A percentile compares a stretch with the other conserved stretches of the same genome.
Evolutionary conservation across 306 rosid species (phyloP).

Genomic region (Corylus avellana): DNA sequence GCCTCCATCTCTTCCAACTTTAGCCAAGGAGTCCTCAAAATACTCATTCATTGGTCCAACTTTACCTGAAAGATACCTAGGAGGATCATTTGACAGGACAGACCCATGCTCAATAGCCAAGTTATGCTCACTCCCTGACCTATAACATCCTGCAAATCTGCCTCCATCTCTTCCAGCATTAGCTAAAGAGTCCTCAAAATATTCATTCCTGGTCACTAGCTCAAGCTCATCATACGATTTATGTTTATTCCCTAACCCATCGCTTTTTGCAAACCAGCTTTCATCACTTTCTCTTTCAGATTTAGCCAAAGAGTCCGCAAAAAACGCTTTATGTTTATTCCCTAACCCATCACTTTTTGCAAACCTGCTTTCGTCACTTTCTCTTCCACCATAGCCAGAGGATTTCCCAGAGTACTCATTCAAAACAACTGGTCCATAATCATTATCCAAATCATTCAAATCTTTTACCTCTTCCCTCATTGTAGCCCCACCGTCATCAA

Average conservation of each 20-base stretch:
- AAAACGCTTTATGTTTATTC: conserved; percentile 20
- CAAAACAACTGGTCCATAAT: conserved; percentile 2
- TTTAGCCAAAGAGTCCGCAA: too few relatives aligned
- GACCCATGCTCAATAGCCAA: conserved; percentile 17
- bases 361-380: conserved; percentile 13
- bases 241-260: conserved; percentile 14
- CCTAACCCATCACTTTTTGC: conserved; percentile 12
- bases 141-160: conserved; percentile 21
- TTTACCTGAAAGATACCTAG: conserved; percentile 25
- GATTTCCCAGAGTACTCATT: conserved; percentile 32
- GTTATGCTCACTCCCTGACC: conserved; percentile 19
- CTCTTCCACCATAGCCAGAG: conserved; percentile 14
- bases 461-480: conserved; percentile 16
- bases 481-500: conserved; percentile 20
- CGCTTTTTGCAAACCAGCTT: conserved; percentile 18
- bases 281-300: conserved; percentile 15
- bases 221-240: conserved; percentile 18
- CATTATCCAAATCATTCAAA: conserved; percentile 17
- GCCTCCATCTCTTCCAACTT: conserved; percentile 23
- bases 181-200: conserved; percentile 24
- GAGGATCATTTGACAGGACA: conserved; percentile 20
- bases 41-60: conserved; percentile 11
- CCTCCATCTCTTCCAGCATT: conserved; percentile 23
- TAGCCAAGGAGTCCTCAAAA: conserved; percentile 22
- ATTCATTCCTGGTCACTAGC: conserved; percentile 17